These are phyloP conservation scores for Crotalaria pallida DNA, from an alignment of 306 rosid genomes.

Conservation along the genomic window DNA sequence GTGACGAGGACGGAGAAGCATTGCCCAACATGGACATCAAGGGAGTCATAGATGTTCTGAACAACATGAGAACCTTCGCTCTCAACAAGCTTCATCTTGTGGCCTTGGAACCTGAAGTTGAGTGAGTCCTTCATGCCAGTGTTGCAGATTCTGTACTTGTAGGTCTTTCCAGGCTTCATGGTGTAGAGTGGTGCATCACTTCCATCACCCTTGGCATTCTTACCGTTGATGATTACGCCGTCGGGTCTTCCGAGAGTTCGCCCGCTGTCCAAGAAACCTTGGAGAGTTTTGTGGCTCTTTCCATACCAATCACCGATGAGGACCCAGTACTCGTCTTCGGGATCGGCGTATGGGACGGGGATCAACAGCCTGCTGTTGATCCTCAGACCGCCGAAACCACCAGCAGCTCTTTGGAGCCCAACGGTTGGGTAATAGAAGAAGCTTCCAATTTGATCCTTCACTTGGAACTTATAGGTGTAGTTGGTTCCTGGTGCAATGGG, in stretches of 20 bases:
- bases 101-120: constrained; percentile 75
- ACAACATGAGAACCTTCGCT: constrained; percentile 81
- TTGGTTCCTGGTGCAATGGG: constrained; percentile 70
- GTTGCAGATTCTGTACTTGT: constrained; percentile 72
- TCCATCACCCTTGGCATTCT: constrained; percentile 32
- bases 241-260: constrained; percentile 55
- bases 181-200: constrained; percentile 48
- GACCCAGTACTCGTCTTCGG: constrained; percentile 70
- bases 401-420: constrained; percentile 49
- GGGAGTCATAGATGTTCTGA: constrained; percentile 61
- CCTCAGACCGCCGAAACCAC: constrained; percentile 67
- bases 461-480: constrained; percentile 72
- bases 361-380: constrained; percentile 59
- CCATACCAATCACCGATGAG: constrained; percentile 68
- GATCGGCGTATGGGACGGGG: constrained; percentile 80
- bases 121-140: constrained; percentile 58
- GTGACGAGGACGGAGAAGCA: constrained; percentile 60
- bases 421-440: constrained; percentile 59
- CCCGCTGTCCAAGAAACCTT: constrained; percentile 44
- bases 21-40: constrained; percentile 76
- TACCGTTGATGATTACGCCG: constrained; percentile 71
- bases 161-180: constrained; percentile 74
- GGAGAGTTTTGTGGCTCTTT: constrained; percentile 52
- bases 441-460: constrained; percentile 86
- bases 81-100: constrained; percentile 64